A percentile compares a stretch with the other conserved stretches of the same genome.
phyloP scores from a whole-genome alignment of 2,329 filamentous ascomycete species.

The Malbranchea cinnamomea region DNA sequence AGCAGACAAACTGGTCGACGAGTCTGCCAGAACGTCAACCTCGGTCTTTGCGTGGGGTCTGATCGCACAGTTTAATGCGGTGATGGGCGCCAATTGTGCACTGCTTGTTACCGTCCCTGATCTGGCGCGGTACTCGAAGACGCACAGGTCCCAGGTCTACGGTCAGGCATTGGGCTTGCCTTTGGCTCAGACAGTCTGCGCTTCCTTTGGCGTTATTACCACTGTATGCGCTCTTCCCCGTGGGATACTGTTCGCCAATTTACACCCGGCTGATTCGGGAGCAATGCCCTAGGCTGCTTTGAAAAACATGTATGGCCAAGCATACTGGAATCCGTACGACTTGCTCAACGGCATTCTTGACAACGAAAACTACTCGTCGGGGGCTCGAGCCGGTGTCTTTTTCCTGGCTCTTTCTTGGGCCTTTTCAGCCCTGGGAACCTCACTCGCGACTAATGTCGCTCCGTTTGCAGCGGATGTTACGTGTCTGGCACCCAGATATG shows the following conservation, averaged over 20 bases:
- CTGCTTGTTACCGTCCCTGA: slow-evolving; percentile 25
- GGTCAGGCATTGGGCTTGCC: slow-evolving; percentile 13
- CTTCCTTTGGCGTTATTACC: slow-evolving; percentile 13
- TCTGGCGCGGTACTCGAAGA: slow-evolving; percentile 21
- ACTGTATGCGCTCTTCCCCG: slow-evolving; percentile 9
- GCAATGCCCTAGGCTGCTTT: slow-evolving; percentile 16
- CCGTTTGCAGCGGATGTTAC: slow-evolving; percentile 23
- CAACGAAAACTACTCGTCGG: slow-evolving; percentile 19
- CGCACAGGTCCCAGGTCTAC: slow-evolving; percentile 19
- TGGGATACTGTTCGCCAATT: neutral
- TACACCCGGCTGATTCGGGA: neutral
- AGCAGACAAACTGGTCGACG: slow-evolving; percentile 9
- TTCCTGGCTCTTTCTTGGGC: slow-evolving; percentile 16
- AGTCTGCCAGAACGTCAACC: slow-evolving; percentile 8
- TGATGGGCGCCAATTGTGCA: slow-evolving; percentile 23
- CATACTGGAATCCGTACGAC: slow-evolving; percentile 26
- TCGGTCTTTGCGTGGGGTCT: slow-evolving; percentile 24
- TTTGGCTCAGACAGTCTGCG: slow-evolving; percentile 12
- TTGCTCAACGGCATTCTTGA: slow-evolving; percentile 24
- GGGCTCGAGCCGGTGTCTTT: slow-evolving; percentile 19
- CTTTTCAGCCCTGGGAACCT: slow-evolving; percentile 13
- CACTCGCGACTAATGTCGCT: slow-evolving; percentile 17
- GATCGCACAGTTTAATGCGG: slow-evolving; percentile 25
- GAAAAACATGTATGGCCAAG: slow-evolving; percentile 21
- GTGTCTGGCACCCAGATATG: slow-evolving; percentile 17